Percentiles rank a stretch among this genome's conserved stretches.
These are phyloP conservation scores for Yamadazyma sp. DNA, from an alignment of 805 yeast genomes.

Conservation along the genomic window DNA sequence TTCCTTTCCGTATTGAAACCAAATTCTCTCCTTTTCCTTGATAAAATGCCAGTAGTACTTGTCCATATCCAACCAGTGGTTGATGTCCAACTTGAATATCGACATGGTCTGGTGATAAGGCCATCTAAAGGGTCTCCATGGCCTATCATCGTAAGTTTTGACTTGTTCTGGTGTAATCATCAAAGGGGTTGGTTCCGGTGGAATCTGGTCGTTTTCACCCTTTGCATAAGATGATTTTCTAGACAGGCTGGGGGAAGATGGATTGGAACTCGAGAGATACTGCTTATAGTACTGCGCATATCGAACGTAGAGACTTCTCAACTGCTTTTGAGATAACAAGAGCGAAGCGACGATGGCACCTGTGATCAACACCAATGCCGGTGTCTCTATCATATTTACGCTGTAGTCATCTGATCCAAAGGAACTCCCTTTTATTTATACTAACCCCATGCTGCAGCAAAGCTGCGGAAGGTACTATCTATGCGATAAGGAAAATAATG, in stretches of 20 bases:
- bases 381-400: not conserved
- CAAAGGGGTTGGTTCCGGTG: conserved; percentile 45
- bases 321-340: conserved; percentile 19
- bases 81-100: conserved; percentile 65
- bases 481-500: conserved; percentile 12
- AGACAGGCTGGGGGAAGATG: conserved; percentile 12
- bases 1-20: conserved; percentile 56
- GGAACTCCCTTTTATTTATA: too few relatives aligned
- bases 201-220: conserved; percentile 11
- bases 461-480: too few relatives aligned
- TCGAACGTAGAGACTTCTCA: conserved; percentile 3
- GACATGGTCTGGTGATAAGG: conserved; percentile 82
- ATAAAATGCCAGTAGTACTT: conserved; percentile 68
- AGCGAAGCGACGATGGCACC: conserved; percentile 16
- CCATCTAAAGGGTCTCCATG: conserved; percentile 81
- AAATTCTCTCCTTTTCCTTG: conserved; percentile 59
- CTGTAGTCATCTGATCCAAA: too few relatives aligned
- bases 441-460: too few relatives aligned
- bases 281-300: conserved; percentile 8
- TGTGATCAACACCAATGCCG: not conserved
- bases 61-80: conserved; percentile 81
- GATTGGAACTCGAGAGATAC: conserved; percentile 11
- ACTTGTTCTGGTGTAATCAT: conserved; percentile 68
- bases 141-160: conserved; percentile 64
- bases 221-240: conserved; percentile 17